A percentile compares a stretch with the other conserved stretches of the same genome.
Conservation (phyloP, 179 eudicot genomes). For the Gypsophila paniculata region DNA sequence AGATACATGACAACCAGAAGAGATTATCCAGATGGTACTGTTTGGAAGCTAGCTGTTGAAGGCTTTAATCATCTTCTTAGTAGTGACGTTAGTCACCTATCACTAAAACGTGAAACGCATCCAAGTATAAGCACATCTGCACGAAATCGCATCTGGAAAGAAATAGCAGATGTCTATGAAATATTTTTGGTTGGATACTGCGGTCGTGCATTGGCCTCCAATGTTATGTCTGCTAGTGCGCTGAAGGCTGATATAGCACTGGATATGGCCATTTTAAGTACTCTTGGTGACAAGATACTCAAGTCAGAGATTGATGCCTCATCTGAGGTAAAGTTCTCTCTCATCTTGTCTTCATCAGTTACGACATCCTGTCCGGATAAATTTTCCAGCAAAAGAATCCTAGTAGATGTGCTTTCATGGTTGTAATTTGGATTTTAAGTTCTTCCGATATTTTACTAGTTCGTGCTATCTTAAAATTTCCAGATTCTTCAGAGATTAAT, state of each 20-base stretch:
- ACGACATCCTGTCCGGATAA: conserved; percentile 2
- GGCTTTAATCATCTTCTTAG: conserved; percentile 71
- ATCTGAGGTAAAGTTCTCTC: conserved; percentile 56
- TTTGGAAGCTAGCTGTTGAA: conserved; percentile 92
- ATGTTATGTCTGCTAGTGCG: conserved; percentile 46
- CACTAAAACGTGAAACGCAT: conserved; percentile 32
- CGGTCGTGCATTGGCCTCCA: conserved; percentile 87
- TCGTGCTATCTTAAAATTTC: conserved; percentile 21
- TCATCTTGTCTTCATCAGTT: background rate
- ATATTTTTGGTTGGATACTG: conserved; percentile 91
- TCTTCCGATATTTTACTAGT: conserved; percentile 12
- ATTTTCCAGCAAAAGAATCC: conserved; percentile 8
- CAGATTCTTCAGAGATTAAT: conserved; percentile 78
- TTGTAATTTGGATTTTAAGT: background rate
- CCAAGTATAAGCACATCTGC: conserved; percentile 42
- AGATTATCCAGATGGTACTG: conserved; percentile 79
- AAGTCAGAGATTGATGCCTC: conserved; percentile 67
- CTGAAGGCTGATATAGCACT: conserved; percentile 68
- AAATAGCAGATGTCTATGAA: conserved; percentile 95
- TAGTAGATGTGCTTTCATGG: background rate
- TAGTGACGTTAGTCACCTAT: conserved; percentile 49
- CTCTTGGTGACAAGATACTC: conserved; percentile 78
- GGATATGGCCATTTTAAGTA: conserved; percentile 74
- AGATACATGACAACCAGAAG: conserved; percentile 99
- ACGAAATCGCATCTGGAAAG: conserved; percentile 86